Conservation (phyloP, 2,329 filamentous ascomycete species). For the Colletotrichum salicis region DNA sequence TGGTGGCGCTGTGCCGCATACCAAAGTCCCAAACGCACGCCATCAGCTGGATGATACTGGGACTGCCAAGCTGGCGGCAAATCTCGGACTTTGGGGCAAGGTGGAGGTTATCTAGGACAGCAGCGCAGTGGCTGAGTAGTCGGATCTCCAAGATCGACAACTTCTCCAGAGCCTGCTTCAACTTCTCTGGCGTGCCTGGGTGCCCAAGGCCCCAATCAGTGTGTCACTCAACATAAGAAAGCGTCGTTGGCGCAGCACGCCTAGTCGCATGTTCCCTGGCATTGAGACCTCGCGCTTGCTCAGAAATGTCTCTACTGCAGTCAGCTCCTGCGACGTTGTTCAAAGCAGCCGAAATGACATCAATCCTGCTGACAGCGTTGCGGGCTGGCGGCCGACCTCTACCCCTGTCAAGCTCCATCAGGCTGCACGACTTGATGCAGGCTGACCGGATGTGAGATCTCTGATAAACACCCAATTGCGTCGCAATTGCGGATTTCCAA, state of each 20-base stretch:
- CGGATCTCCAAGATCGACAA: too few relatives aligned
- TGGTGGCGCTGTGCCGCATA: neutral
- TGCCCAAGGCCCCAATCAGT: too few relatives aligned
- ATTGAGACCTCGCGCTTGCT: neutral
- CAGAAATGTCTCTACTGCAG: neutral
- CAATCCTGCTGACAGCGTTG: neutral
- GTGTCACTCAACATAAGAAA: too few relatives aligned
- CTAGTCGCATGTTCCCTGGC: neutral
- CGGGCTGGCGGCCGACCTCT: neutral
- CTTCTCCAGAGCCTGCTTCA: too few relatives aligned
- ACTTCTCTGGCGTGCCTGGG: too few relatives aligned
- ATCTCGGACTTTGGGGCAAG: too few relatives aligned
- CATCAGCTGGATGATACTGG: too few relatives aligned
- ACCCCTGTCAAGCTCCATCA: neutral
- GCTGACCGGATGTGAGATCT: neutral
- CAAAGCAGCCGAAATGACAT: neutral
- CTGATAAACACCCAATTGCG: neutral
- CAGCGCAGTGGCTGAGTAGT: too few relatives aligned
- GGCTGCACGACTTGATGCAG: neutral
- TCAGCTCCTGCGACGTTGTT: neutral
- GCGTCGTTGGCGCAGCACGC: too few relatives aligned
- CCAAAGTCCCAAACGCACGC: neutral
- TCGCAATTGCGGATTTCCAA: neutral
- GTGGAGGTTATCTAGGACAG: too few relatives aligned
- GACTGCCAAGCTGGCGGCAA: too few relatives aligned